Conservation (phyloP, 805 yeast species). For the Hanseniaspora occidentalis region DNA sequence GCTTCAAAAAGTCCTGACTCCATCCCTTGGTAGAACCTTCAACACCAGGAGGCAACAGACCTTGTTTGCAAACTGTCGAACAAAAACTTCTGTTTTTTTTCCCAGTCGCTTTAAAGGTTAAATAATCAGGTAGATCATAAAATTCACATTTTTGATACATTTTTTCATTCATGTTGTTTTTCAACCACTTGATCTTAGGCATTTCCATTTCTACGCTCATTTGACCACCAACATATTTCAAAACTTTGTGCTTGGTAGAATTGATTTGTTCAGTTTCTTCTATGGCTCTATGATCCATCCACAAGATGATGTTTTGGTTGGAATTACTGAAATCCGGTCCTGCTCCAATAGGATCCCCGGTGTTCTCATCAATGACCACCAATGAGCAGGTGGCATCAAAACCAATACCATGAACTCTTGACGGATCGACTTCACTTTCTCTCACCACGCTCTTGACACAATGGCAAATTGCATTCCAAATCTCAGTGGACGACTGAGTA, state of each 20-base stretch:
- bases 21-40: constrained; percentile 82
- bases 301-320: constrained; percentile 73
- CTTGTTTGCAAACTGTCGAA: constrained; percentile 92
- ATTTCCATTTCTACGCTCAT: constrained; percentile 98
- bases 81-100: constrained; percentile 78
- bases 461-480: constrained; percentile 79
- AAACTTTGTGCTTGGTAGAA: constrained; percentile 61
- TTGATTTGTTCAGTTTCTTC: constrained; percentile 72
- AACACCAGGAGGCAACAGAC: constrained; percentile 84
- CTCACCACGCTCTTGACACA: constrained; percentile 66
- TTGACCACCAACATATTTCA: constrained; percentile 90
- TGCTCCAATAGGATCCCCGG: constrained; percentile 67
- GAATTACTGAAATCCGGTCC: constrained; percentile 77
- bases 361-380: constrained; percentile 57
- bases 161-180: constrained; percentile 60
- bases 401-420: constrained; percentile 71
- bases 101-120: constrained; percentile 86
- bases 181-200: constrained; percentile 95
- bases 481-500: constrained; percentile 82
- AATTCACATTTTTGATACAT: constrained; percentile 55
- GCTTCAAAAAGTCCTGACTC: constrained; percentile 64
- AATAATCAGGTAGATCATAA: constrained; percentile 83
- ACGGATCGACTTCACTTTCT: constrained; percentile 62
- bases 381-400: constrained; percentile 97
- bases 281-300: constrained; percentile 98